These are phyloP conservation scores for Saccharomycopsis oosterbeekiorum DNA, from an alignment of 805 yeast species.

Conservation along the genomic window DNA sequence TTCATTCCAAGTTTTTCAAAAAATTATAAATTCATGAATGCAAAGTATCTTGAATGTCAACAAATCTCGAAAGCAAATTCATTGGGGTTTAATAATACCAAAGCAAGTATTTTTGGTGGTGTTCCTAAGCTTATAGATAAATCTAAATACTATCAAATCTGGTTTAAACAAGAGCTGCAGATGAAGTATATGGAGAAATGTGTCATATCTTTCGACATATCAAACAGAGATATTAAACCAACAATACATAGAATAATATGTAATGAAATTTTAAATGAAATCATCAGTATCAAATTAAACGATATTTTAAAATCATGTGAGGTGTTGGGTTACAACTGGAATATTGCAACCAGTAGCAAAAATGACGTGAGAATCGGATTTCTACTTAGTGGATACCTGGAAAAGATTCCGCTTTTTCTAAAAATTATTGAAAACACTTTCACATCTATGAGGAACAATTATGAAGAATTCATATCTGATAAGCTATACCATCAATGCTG, in stretches of 20 bases:
- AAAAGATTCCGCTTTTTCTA: slow-evolving; percentile 25
- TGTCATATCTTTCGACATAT: slow-evolving; percentile 38
- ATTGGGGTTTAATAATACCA: slow-evolving; percentile 10
- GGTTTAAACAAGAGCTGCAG: slow-evolving; percentile 37
- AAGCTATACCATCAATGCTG: slow-evolving; percentile 38
- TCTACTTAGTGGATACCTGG: slow-evolving; percentile 43
- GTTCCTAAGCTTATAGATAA: slow-evolving; percentile 31
- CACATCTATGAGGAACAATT: slow-evolving; percentile 24
- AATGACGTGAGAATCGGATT: slow-evolving; percentile 45
- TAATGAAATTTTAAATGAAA: slow-evolving; percentile 43
- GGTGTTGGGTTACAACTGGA: slow-evolving; percentile 48
- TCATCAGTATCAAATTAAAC: slow-evolving; percentile 34
- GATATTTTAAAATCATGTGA: slow-evolving; percentile 43
- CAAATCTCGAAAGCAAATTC: not conserved
- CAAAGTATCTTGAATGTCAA: slow-evolving; percentile 1
- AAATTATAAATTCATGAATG: not conserved
- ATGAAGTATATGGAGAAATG: slow-evolving; percentile 23
- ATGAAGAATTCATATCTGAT: slow-evolving; percentile 25
- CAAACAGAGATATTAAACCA: slow-evolving; percentile 19
- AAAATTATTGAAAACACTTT: slow-evolving; percentile 21
- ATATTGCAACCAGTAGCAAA: slow-evolving; percentile 41
- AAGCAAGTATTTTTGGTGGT: slow-evolving; percentile 4
- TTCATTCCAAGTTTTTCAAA: slow-evolving; percentile 11
- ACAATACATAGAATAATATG: slow-evolving; percentile 32
- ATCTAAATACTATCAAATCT: slow-evolving; percentile 35